Evolutionary conservation across 306 rosid genomes (phyloP).

Genomic region (Abrus precatorius): DNA sequence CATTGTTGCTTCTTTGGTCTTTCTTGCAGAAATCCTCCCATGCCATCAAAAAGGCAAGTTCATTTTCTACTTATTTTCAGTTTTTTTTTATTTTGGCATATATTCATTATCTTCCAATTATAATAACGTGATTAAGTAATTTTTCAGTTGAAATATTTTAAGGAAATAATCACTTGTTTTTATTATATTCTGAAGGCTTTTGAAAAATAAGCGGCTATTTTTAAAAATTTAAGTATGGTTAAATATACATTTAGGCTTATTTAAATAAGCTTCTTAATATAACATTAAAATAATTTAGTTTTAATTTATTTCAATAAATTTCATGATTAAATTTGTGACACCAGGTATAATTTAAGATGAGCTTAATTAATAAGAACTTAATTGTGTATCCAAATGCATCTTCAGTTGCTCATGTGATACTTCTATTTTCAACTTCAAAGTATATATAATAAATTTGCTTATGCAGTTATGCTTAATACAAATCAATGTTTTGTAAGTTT

Average conservation of each 20-base stretch:
- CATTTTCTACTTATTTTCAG: neutral
- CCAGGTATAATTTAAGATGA: too few species aligned
- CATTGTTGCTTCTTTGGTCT: slow-evolving; percentile 37
- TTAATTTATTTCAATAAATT: too few species aligned
- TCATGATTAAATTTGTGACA: too few species aligned
- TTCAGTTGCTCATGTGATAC: neutral
- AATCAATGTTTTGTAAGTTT: neutral
- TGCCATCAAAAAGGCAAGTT: slow-evolving; percentile 43
- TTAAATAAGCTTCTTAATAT: too few species aligned
- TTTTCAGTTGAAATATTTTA: neutral
- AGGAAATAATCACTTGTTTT: too few species aligned
- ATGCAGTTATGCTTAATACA: neutral
- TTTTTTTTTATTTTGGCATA: neutral
- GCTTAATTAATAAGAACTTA: too few species aligned
- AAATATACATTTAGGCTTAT: too few species aligned
- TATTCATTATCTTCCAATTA: neutral
- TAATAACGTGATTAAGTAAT: neutral
- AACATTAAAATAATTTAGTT: too few species aligned
- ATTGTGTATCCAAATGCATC: too few species aligned
- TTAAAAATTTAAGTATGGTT: too few species aligned
- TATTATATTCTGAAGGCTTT: too few species aligned
- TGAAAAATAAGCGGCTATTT: too few species aligned
- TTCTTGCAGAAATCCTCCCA: slow-evolving; percentile 40
- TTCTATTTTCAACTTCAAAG: neutral
- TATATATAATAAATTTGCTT: neutral